Conservation (phyloP, 768 basidiomycete genomes). For the Phlegmacium glaucopus region DNA sequence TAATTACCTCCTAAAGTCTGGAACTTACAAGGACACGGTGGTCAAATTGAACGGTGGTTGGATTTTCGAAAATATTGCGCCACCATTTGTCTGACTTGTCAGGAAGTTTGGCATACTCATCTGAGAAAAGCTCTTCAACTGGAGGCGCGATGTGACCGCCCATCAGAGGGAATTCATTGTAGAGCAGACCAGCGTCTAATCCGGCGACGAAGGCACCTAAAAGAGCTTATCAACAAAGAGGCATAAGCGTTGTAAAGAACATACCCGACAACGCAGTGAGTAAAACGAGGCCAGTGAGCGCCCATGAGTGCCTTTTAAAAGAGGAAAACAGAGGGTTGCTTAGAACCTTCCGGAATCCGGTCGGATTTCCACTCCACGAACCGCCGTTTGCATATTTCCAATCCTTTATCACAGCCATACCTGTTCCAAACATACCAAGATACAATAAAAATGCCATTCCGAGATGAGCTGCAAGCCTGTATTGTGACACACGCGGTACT, state of each 20-base stretch:
- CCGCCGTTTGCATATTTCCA: conserved; percentile 64
- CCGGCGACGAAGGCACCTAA: conserved; percentile 97
- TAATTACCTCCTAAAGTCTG: background rate
- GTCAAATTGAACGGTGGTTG: conserved; percentile 95
- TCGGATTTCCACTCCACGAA: conserved; percentile 53
- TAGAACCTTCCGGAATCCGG: conserved; percentile 43
- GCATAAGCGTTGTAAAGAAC: background rate
- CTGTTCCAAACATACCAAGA: conserved; percentile 85
- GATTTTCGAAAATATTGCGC: conserved; percentile 96
- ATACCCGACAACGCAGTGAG: conserved; percentile 89
- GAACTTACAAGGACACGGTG: conserved; percentile 83
- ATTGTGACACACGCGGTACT: conserved; percentile 95
- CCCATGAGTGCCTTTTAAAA: conserved; percentile 58
- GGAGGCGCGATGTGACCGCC: conserved; percentile 85
- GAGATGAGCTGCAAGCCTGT: conserved; percentile 92
- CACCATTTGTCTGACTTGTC: conserved; percentile 86
- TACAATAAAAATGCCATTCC: conserved; percentile 92
- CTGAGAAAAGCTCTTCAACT: conserved; percentile 73
- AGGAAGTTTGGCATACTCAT: conserved; percentile 63
- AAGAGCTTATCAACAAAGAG: background rate
- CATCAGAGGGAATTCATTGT: conserved; percentile 98
- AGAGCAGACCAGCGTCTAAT: conserved; percentile 92
- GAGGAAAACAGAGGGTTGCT: conserved; percentile 52
- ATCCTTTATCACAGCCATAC: conserved; percentile 73
- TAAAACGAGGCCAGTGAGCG: conserved; percentile 76